Evolutionary conservation across 2,329 filamentous ascomycete genomes (phyloP), one percentile per base, ranked within the genome.

Genomic region (Monosporascus sp.): DNA sequence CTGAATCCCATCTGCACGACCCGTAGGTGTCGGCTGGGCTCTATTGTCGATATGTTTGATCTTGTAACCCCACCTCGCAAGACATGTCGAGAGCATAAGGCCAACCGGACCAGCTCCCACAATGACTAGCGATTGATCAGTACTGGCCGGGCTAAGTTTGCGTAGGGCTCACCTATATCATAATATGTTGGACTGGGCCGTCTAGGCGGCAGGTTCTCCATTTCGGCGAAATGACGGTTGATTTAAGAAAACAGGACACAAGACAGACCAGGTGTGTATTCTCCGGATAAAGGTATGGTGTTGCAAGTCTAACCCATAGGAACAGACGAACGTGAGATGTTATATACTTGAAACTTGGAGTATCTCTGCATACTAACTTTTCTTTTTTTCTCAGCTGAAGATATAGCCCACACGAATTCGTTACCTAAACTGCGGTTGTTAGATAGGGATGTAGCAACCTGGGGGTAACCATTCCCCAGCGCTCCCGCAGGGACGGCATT

Each of bases 41-140:
- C 91, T 82, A 72, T 95, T 96, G 74, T 96, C 92, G 66, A 96
- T 91, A 73, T 96, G 91, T 77, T 93, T 96, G 71, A 97, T 90
- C 70, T 85, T 91, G 78, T 96, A 97, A 20, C 92, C 92, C 90
- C 91, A 96, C 75, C 91, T 81, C 56, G 90, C 89, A 57, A 97
- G 81, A 68, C 89, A 93, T 31, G 91, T 91, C 8, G 91, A 94
- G 24, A 96, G 80, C 73, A 95, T 86, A 54, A 96, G 81, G 52
- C 92, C 92, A 41, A 92, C 91, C 4, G 92, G 92, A 17, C 92
- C 92, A 52, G 92, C 92, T 59, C 92, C 92, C 52, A 96, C 80
- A 60, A 96, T 91, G 62, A 96, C 91, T 83, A 54, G 49, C 81
- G 17, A 45, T 3, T 8, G 20, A 58, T 70, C 50, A 67, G 20